Evolutionary conservation across 371 early-diverging fungal species (phyloP).

Genomic region (Apophysomyces elegans): DNA sequence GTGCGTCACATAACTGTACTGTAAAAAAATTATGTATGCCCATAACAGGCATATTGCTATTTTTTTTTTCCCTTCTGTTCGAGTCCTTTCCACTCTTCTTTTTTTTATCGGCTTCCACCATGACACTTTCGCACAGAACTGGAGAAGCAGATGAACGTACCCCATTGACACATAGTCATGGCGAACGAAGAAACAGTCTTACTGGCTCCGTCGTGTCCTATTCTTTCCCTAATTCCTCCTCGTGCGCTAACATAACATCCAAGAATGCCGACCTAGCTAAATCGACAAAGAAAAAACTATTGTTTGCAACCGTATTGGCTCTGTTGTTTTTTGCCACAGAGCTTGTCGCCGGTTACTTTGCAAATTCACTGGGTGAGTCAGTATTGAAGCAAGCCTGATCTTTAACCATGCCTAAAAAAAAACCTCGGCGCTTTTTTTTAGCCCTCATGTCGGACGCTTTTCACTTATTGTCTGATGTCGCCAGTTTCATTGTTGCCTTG

Average conservation of each 20-base stretch:
- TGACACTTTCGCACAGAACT: neutral
- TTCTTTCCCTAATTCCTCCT: slow-evolving; percentile 23
- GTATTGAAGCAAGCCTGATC: neutral
- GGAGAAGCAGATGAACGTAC: neutral
- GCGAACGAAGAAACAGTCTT: slow-evolving; percentile 5
- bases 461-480: slow-evolving; percentile 76
- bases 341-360: slow-evolving; percentile 70
- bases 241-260: slow-evolving; percentile 40
- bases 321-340: slow-evolving; percentile 71
- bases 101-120: neutral
- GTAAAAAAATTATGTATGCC: slow-evolving; percentile 2
- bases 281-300: slow-evolving; percentile 49
- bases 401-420: slow-evolving; percentile 22
- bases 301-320: slow-evolving; percentile 60
- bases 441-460: slow-evolving; percentile 81
- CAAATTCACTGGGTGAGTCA: slow-evolving; percentile 57
- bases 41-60: slow-evolving; percentile 1
- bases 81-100: neutral
- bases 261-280: slow-evolving; percentile 26
- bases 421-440: slow-evolving; percentile 16
- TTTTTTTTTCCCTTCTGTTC: neutral
- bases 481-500: slow-evolving; percentile 76
- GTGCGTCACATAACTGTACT: neutral
- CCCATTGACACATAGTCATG: neutral
- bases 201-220: slow-evolving; percentile 15